Evolutionary conservation across 2,329 filamentous ascomycete genomes (phyloP).

Genomic region (Aspergillus neotritici): DNA sequence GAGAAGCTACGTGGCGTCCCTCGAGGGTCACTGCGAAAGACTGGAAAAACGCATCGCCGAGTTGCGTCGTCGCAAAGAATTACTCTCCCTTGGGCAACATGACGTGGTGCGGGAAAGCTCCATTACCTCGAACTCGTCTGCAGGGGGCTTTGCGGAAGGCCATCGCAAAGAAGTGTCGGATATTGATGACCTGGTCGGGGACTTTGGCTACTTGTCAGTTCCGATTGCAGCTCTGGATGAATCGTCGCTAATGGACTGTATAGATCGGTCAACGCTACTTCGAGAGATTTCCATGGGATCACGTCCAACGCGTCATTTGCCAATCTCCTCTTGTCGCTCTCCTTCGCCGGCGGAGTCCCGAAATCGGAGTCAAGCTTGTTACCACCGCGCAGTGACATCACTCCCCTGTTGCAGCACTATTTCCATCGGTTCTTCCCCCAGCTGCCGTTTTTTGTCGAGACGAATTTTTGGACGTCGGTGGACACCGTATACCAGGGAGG

Average conservation of each 20-base stretch:
- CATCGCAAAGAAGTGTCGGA: slow-evolving; percentile 68
- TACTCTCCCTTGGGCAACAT: slow-evolving; percentile 20
- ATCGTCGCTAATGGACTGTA: slow-evolving; percentile 11
- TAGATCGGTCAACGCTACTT: slow-evolving; percentile 89
- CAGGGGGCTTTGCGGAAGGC: slow-evolving; percentile 29
- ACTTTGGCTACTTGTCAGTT: slow-evolving; percentile 81
- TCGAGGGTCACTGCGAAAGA: slow-evolving; percentile 87
- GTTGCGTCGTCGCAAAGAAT: slow-evolving; percentile 29
- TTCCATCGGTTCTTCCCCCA: slow-evolving; percentile 74
- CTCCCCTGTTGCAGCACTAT: slow-evolving; percentile 72
- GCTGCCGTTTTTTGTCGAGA: slow-evolving; percentile 77
- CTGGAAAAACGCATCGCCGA: slow-evolving; percentile 68
- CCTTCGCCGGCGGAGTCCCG: slow-evolving; percentile 67
- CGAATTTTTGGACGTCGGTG: slow-evolving; percentile 68
- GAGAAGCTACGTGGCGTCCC: slow-evolving; percentile 88
- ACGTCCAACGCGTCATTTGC: slow-evolving; percentile 89
- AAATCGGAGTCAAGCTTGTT: slow-evolving; percentile 55
- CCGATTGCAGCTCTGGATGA: slow-evolving; percentile 1
- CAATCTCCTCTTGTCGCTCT: slow-evolving; percentile 76
- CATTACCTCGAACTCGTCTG: slow-evolving; percentile 30
- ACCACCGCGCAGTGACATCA: slow-evolving; percentile 65
- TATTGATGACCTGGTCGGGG: slow-evolving; percentile 85
- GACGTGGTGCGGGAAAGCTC: slow-evolving; percentile 30
- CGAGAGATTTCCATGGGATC: slow-evolving; percentile 85
- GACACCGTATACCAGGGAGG: slow-evolving; percentile 75